These are phyloP conservation scores for Schrenkiella parvula DNA, from an alignment of 345 rosid species.

Conservation along the genomic window DNA sequence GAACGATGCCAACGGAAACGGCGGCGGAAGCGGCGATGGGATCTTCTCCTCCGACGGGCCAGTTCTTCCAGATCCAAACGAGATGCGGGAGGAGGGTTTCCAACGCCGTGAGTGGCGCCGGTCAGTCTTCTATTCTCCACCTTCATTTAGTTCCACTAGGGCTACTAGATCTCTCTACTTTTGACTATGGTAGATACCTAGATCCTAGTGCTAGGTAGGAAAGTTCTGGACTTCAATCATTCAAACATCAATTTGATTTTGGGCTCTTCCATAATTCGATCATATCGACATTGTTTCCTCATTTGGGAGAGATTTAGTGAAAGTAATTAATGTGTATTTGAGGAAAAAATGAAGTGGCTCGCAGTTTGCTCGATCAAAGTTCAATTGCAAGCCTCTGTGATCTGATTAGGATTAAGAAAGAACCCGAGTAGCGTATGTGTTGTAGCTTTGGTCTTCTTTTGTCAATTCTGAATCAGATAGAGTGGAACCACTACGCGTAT, in stretches of 20 bases:
- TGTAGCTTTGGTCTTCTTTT: neutral
- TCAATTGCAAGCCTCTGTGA: neutral
- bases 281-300: neutral
- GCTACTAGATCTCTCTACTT: conserved; percentile 20
- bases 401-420: neutral
- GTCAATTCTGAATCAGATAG: neutral
- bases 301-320: neutral
- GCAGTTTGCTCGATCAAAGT: neutral
- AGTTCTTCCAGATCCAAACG: conserved; percentile 48
- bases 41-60: conserved; percentile 50
- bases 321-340: neutral
- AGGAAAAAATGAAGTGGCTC: neutral
- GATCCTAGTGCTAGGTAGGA: neutral
- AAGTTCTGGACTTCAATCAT: neutral
- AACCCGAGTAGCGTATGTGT: neutral
- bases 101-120: conserved; percentile 79
- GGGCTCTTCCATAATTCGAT: neutral
- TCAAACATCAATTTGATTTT: neutral
- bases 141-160: neutral
- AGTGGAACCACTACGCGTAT: neutral
- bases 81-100: conserved; percentile 70
- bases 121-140: conserved; percentile 37
- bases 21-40: conserved; percentile 30
- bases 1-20: conserved; percentile 30
- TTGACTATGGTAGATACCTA: neutral